Evolutionary conservation across 2,329 filamentous ascomycete species (phyloP), one percentile per base, ranked within the genome.

Genomic region (Fusarium equiseti): DNA sequence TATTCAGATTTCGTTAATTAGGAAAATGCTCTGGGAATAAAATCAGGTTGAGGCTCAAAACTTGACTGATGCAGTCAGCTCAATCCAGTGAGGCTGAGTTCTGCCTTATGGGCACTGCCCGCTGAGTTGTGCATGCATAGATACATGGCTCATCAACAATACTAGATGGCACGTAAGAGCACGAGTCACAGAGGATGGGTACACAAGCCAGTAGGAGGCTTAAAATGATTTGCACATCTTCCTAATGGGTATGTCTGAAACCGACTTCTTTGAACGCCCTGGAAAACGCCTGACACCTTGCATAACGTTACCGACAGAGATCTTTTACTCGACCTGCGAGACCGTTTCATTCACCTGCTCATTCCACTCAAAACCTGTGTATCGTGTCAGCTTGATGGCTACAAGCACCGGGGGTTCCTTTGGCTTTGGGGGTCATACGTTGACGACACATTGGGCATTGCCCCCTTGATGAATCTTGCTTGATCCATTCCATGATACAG

Each of bases 401-500:
- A 31, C 43, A 8, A 29, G 26, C 13, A 27, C 8, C 8, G 22
- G 6, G 16, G 13, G 8, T n/a, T 43, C 13, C 27, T 53, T 35
- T 50, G 18, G 35, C 11, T 52, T 49, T 27, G 27, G 20, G 29
- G 13, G 50, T 76, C 85, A 75, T 87, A 96, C 94, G 94, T 81
- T 98, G 96, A 73, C 96, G 89, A 79, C 96, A 99, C 96, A 99
- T 98, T 29, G 96, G 96, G 79, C 96, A 99, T 70, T 98, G 92
- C 24, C 95, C 95, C 76, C 94, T 95, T 29, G 95, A 93, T 15
- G 93, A 91, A 70, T 98, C 96, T 79, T 98, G 95, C 77, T 96
- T 93, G 75, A 99, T 94, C 96, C 96, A 99, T 77, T 94, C 93
- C 75, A 92, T 87, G 75, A 99, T 96, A 81, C 96, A 99, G 82